Percentiles rank a stretch among this genome's conserved stretches.
Evolutionary conservation across 164 flowering plant species (phyloP).

Genomic region (Nymphaea colorata): DNA sequence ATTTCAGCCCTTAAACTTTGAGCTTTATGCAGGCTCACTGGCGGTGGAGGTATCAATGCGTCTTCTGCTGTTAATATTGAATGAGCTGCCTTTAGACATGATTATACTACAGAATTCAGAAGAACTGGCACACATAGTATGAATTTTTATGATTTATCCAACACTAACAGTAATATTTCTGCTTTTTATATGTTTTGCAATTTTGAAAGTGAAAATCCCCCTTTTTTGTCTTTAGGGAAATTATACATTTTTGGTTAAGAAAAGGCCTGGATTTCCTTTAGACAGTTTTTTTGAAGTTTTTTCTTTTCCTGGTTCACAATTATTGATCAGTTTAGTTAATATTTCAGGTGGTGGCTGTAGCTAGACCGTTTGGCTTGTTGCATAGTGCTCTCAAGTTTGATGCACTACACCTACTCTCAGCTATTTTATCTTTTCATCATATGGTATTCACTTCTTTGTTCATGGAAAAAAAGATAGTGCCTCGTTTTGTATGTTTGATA

Average conservation of each 20-base stretch:
- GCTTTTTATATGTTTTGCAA: no score
- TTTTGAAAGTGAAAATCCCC: no score
- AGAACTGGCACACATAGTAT: constrained; percentile 50
- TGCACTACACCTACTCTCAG: constrained; percentile 55
- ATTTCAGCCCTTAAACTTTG: no score
- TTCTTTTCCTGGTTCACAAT: neutral
- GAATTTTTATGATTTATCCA: constrained; percentile 9
- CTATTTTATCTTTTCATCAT: constrained; percentile 47
- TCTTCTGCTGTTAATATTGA: constrained; percentile 45
- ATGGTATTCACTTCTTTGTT: constrained; percentile 23
- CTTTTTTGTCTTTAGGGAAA: no score
- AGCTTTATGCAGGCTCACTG: constrained; percentile 48
- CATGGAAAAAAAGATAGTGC: neutral
- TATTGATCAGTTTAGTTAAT: constrained; percentile 1
- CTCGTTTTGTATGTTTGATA: no score
- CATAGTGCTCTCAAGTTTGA: constrained; percentile 82
- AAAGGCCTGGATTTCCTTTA: no score
- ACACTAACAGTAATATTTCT: no score
- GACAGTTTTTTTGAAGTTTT: no score
- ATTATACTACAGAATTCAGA: constrained; percentile 22
- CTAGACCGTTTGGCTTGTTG: constrained; percentile 63
- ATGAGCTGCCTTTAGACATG: constrained; percentile 37
- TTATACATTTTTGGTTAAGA: no score
- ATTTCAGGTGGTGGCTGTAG: constrained; percentile 47
- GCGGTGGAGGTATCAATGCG: constrained; percentile 45